A percentile compares a stretch with the other conserved stretches of the same genome.
These are phyloP conservation scores for Malassezia arunalokei DNA, from an alignment of 1,284 basidiomycete genomes.

Conservation along the genomic window DNA sequence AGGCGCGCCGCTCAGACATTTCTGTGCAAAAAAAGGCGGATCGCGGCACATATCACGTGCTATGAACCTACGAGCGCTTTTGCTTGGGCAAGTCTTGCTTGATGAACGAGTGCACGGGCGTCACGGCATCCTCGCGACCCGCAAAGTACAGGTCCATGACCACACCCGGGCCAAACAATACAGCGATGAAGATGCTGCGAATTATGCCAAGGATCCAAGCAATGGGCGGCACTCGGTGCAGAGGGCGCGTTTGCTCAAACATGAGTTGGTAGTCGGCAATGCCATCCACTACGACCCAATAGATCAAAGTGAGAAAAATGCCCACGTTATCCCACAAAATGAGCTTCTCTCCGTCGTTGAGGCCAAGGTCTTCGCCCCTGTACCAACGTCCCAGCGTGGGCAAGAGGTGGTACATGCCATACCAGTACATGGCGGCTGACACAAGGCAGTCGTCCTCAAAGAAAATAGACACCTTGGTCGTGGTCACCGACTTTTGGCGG, in stretches of 20 bases:
- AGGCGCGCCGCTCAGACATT: no score
- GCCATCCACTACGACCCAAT: constrained; percentile 3
- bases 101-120: not conserved
- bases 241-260: not conserved
- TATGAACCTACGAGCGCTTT: not conserved
- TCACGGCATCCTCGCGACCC: constrained; percentile 11
- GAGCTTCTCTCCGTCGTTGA: constrained; percentile 10
- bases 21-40: not conserved
- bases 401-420: not conserved
- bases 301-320: constrained; percentile 1
- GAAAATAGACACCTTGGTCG: constrained; percentile 1
- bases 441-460: constrained; percentile 3
- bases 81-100: not conserved
- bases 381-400: not conserved
- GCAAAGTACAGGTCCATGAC: constrained; percentile 11
- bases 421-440: constrained; percentile 6
- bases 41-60: not conserved
- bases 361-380: not conserved
- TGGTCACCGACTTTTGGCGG: not conserved
- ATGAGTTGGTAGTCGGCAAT: constrained; percentile 10
- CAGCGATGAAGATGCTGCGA: not conserved
- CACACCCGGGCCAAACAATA: constrained; percentile 13
- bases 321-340: constrained; percentile 11
- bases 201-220: not conserved
- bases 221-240: not conserved